Evolutionary conservation across 2,329 filamentous ascomycete genomes (phyloP).

Genomic region (Epichloe sp.): DNA sequence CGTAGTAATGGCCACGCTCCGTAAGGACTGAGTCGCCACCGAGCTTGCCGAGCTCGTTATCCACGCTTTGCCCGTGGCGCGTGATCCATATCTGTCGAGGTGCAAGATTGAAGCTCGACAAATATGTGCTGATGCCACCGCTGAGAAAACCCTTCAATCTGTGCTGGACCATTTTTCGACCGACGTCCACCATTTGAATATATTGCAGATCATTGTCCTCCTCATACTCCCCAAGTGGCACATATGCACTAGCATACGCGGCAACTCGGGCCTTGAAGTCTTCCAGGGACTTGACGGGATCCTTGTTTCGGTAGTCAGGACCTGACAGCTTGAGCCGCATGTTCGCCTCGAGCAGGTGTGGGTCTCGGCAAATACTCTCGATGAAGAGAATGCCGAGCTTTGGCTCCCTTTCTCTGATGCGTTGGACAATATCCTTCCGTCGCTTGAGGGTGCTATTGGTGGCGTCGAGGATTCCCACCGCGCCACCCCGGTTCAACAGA

Average conservation of each 20-base stretch:
- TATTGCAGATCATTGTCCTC: conserved; percentile 86
- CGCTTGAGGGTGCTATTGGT: conserved; percentile 91
- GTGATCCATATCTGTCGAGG: conserved; percentile 98
- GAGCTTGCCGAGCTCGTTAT: conserved; percentile 79
- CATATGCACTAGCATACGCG: conserved; percentile 89
- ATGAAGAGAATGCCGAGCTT: conserved; percentile 88
- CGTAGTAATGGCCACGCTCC: conserved; percentile 67
- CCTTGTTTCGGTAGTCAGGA: conserved; percentile 90
- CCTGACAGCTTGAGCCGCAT: conserved; percentile 95
- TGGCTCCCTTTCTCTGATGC: conserved; percentile 70
- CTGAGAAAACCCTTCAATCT: conserved; percentile 86
- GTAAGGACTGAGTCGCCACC: conserved; percentile 83
- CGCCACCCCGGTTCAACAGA: conserved; percentile 66
- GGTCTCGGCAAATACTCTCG: conserved; percentile 83
- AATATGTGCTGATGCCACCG: conserved; percentile 82
- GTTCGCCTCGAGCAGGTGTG: conserved; percentile 77
- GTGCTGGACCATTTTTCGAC: conserved; percentile 82
- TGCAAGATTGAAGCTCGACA: conserved; percentile 92
- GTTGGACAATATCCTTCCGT: conserved; percentile 69
- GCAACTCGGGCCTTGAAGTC: conserved; percentile 90
- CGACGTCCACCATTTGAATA: conserved; percentile 96
- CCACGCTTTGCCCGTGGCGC: conserved; percentile 77
- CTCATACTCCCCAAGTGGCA: conserved; percentile 80
- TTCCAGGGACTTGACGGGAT: conserved; percentile 67
- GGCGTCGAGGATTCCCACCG: conserved; percentile 89